Percentiles rank a stretch among this genome's conserved stretches.
Evolutionary conservation across 2,329 filamentous ascomycete species (phyloP).

Genomic region (Diaporthe destruens): DNA sequence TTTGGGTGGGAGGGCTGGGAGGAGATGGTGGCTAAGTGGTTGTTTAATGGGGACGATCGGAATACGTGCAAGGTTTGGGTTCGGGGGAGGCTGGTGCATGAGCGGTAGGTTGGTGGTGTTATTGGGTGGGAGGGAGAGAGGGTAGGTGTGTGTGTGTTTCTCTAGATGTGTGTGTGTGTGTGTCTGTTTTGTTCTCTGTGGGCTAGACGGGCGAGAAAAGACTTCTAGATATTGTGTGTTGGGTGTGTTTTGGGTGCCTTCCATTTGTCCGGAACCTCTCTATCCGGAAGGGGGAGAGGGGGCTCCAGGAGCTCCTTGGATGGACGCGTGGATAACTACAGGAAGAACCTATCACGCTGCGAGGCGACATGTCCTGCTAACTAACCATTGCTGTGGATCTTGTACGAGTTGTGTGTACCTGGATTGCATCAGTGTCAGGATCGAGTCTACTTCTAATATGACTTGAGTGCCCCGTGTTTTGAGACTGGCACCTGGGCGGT

Average conservation of each 20-base stretch:
- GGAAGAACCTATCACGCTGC: constrained; percentile 24
- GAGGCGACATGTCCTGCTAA: constrained; percentile 1
- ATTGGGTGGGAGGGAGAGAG: no score
- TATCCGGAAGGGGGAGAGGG: background rate
- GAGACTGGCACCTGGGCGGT: no score
- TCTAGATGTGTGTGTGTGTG: background rate
- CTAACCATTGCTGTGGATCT: background rate
- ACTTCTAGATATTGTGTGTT: background rate
- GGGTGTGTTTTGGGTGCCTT: background rate
- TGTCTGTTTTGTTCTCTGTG: background rate
- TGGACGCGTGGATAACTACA: background rate
- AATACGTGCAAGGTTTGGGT: constrained; percentile 95
- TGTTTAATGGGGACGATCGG: constrained; percentile 92
- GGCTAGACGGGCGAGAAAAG: background rate
- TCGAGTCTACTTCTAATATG: no score
- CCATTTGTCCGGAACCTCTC: background rate
- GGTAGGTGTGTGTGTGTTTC: background rate
- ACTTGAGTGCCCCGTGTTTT: background rate
- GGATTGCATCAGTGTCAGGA: no score
- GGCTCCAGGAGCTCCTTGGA: no score
- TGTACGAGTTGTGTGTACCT: no score
- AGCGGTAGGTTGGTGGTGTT: constrained; percentile 49
- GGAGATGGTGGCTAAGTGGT: constrained; percentile 91
- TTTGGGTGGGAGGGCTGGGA: constrained; percentile 95
- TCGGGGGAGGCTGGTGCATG: constrained; percentile 83